Evolutionary conservation across 1,284 basidiomycete genomes (phyloP).

Genomic region (Limonomyces culmigenus): DNA sequence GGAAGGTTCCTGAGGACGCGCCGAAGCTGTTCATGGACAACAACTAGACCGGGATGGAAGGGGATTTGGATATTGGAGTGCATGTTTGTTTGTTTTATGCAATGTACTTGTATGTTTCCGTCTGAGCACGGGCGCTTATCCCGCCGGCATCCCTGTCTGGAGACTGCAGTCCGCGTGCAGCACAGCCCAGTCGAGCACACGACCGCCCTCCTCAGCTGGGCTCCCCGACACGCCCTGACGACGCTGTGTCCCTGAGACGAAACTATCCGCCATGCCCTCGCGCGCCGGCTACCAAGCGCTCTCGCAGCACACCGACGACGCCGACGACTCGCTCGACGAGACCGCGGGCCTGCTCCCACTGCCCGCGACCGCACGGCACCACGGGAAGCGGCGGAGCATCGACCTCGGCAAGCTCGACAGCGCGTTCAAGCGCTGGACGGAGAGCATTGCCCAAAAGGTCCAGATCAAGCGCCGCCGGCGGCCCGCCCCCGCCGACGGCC

Average conservation of each 20-base stretch:
- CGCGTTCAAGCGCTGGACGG: conserved; percentile 80
- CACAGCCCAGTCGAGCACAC: no score
- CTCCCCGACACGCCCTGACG: no score
- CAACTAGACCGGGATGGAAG: no score
- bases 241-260: no score
- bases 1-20: neutral
- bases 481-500: conserved; percentile 36
- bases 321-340: conserved; percentile 20
- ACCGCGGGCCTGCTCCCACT: conserved; percentile 21
- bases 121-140: no score
- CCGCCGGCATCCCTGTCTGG: no score
- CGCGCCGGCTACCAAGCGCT: conserved; percentile 52
- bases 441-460: conserved; percentile 66
- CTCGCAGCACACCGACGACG: conserved; percentile 23
- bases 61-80: no score
- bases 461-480: conserved; percentile 69
- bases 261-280: conserved; percentile 38
- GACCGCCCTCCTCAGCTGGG: no score
- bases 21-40: no score
- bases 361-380: conserved; percentile 16
- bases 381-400: conserved; percentile 36
- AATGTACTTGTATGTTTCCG: no score
- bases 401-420: conserved; percentile 63
- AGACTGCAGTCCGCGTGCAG: no score
- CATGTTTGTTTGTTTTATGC: no score